These are phyloP conservation scores for Parascedosporium putredinis DNA, from an alignment of 2,329 filamentous ascomycete species.

Conservation along the genomic window DNA sequence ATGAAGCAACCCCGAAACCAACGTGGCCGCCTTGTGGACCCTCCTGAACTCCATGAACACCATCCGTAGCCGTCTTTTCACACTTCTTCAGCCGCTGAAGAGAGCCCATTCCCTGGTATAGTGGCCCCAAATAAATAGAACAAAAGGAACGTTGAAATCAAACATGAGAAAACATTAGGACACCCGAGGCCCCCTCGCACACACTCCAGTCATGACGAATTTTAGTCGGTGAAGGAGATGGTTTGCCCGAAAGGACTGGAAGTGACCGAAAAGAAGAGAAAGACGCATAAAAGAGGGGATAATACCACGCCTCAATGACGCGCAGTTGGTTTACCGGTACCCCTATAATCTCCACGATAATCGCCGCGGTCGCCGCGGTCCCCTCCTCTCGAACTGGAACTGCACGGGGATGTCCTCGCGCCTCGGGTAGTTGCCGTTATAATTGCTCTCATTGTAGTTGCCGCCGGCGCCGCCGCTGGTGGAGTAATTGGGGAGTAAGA, in stretches of 20 bases:
- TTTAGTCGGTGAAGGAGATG: too few species aligned
- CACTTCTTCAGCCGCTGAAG: too few species aligned
- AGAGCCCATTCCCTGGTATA: too few species aligned
- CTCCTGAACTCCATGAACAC: too few species aligned
- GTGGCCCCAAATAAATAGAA: too few species aligned
- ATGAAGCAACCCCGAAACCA: too few species aligned
- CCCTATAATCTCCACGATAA: too few species aligned
- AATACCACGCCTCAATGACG: not conserved
- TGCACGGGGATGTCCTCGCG: constrained; percentile 2
- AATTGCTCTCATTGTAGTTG: not conserved
- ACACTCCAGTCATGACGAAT: too few species aligned
- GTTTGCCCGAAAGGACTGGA: too few species aligned
- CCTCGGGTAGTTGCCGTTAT: not conserved
- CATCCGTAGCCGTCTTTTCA: too few species aligned
- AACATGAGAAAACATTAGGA: not conserved
- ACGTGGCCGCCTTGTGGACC: too few species aligned
- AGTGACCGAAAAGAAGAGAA: not conserved
- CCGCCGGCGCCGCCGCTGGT: not conserved
- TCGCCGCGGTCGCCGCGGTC: not conserved
- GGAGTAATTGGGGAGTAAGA: constrained; percentile 1
- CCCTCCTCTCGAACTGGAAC: constrained; percentile 7
- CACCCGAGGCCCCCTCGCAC: too few species aligned
- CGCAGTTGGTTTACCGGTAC: constrained; percentile 1
- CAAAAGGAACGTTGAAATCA: not conserved
- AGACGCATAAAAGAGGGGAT: not conserved